Evolutionary conservation across 495 filamentous ascomycete genomes (phyloP).

Genomic region (Penicillium goetzii): DNA sequence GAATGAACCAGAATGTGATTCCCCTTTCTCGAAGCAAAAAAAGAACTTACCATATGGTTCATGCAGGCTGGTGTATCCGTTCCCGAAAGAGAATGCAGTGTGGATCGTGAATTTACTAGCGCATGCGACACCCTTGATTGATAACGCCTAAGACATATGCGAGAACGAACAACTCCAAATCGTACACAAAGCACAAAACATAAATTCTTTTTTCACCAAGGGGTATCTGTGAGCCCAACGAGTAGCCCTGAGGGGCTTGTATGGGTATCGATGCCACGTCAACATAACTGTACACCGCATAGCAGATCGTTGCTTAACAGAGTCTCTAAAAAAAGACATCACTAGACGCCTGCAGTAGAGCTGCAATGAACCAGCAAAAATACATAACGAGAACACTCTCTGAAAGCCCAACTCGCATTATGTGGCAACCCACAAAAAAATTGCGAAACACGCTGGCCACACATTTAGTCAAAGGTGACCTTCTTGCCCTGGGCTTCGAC

Average conservation of each 20-base stretch:
- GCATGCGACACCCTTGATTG: slow-evolving; percentile 28
- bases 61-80: slow-evolving; percentile 1
- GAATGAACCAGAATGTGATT: not conserved
- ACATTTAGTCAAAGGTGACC: slow-evolving; percentile 70
- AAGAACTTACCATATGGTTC: not conserved
- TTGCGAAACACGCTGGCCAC: not conserved
- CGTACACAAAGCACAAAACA: slow-evolving; percentile 5
- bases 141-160: slow-evolving; percentile 17
- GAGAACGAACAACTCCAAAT: slow-evolving; percentile 3
- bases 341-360: slow-evolving; percentile 19
- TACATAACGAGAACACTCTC: not conserved
- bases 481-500: slow-evolving; percentile 83
- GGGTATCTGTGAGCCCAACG: slow-evolving; percentile 17
- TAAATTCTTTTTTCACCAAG: slow-evolving; percentile 1
- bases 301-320: slow-evolving; percentile 19
- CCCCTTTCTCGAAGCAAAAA: not conserved
- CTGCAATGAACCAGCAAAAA: slow-evolving; percentile 17
- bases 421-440: not conserved
- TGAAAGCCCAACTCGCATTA: not conserved
- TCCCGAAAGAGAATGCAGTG: slow-evolving; percentile 16
- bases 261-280: slow-evolving; percentile 21
- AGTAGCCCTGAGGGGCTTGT: slow-evolving; percentile 7
- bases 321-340: slow-evolving; percentile 13
- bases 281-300: slow-evolving; percentile 19
- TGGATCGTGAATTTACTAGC: slow-evolving; percentile 13